Conservation (phyloP, 108 stramenopile species). For the Cyclotella baltica region DNA sequence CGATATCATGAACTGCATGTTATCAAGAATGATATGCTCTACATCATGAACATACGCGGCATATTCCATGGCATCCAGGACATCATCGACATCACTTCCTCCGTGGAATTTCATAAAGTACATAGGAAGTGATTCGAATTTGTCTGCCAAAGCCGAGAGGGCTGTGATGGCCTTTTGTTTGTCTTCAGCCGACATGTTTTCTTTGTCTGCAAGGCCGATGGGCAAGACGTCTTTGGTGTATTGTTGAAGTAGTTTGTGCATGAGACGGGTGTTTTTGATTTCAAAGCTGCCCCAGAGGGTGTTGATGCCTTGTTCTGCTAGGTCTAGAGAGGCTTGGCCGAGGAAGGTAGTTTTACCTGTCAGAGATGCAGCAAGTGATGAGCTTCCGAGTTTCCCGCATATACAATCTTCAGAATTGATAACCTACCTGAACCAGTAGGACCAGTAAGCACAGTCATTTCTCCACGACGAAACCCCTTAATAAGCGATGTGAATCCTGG, state of each 20-base stretch:
- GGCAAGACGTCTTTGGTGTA: constrained; percentile 77
- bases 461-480: constrained; percentile 95
- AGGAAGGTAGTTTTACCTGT: constrained; percentile 92
- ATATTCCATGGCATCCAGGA: constrained; percentile 98
- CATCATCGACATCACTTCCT: constrained; percentile 91
- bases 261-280: constrained; percentile 91
- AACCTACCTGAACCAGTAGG: constrained; percentile 71
- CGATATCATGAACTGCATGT: constrained; percentile 99
- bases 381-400: too few relatives aligned
- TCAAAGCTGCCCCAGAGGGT: constrained; percentile 98
- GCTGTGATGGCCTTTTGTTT: constrained; percentile 48
- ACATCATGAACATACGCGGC: constrained; percentile 94
- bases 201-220: constrained; percentile 47
- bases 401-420: too few relatives aligned
- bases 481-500: constrained; percentile 86
- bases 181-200: constrained; percentile 27
- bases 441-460: constrained; percentile 97
- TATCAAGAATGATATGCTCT: constrained; percentile 94
- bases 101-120: constrained; percentile 97
- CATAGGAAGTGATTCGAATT: constrained; percentile 90
- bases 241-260: constrained; percentile 94
- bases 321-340: constrained; percentile 91
- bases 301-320: constrained; percentile 91
- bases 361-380: constrained; percentile 1
- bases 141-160: constrained; percentile 76